Evolutionary conservation across 768 basidiomycete genomes (phyloP).

Genomic region (Termitomyces sp.): DNA sequence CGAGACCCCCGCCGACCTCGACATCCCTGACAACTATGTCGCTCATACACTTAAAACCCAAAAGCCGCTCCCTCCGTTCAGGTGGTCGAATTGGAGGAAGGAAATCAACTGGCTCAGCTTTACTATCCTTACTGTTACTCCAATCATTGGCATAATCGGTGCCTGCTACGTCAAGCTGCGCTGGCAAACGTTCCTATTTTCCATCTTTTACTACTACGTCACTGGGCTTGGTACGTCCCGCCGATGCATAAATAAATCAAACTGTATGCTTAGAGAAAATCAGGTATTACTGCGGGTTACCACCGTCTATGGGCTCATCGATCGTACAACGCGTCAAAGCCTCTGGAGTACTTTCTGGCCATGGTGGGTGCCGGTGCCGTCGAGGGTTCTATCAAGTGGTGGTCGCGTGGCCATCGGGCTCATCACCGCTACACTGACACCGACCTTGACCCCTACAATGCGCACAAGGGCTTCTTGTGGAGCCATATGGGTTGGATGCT

Average conservation of each 20-base stretch:
- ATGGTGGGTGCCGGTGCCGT: conserved; percentile 87
- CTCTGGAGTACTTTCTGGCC: conserved; percentile 82
- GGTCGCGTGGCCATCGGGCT: conserved; percentile 96
- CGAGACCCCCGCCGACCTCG: conserved; percentile 41
- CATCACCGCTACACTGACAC: conserved; percentile 98
- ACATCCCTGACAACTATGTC: conserved; percentile 82
- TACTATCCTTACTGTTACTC: conserved; percentile 67
- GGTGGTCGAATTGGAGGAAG: conserved; percentile 47
- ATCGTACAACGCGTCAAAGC: conserved; percentile 85
- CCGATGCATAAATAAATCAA: background rate
- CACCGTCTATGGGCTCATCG: conserved; percentile 98
- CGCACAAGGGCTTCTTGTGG: conserved; percentile 82
- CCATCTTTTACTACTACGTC: conserved; percentile 34
- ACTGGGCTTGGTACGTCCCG: conserved; percentile 63
- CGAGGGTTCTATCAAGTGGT: conserved; percentile 98
- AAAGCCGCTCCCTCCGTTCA: conserved; percentile 64
- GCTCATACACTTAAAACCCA: conserved; percentile 64
- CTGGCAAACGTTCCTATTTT: conserved; percentile 65
- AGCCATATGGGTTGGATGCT: conserved; percentile 94
- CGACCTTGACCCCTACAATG: conserved; percentile 93
- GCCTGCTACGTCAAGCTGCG: conserved; percentile 57
- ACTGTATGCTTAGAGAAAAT: background rate
- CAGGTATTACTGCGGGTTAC: conserved; percentile 89
- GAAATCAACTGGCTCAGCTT: conserved; percentile 80
- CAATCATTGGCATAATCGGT: conserved; percentile 70